These are phyloP conservation scores for Phaeolepiota aurea DNA, from an alignment of 768 basidiomycete species.

Conservation along the genomic window DNA sequence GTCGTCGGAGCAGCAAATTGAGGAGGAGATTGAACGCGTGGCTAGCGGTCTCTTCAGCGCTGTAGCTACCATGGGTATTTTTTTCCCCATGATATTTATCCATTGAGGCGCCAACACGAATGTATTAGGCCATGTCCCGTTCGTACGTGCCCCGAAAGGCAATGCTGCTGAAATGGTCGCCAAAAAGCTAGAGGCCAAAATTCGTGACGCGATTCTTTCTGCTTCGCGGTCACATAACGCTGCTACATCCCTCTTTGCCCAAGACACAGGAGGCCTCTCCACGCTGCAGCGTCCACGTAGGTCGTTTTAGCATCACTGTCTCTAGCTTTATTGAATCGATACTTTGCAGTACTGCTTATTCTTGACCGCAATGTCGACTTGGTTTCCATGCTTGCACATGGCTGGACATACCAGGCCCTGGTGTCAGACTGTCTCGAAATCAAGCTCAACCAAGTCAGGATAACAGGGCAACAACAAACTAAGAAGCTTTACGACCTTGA, in stretches of 20 bases:
- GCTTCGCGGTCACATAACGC: constrained; percentile 52
- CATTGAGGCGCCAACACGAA: constrained; percentile 3
- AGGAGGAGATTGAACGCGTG: constrained; percentile 87
- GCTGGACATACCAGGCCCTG: constrained; percentile 98
- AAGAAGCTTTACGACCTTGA: constrained; percentile 91
- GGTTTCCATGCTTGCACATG: constrained; percentile 88
- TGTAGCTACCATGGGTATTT: constrained; percentile 75
- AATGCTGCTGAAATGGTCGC: constrained; percentile 99
- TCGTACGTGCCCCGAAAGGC: constrained; percentile 89
- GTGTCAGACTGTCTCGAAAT: constrained; percentile 97
- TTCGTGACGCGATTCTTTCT: constrained; percentile 76
- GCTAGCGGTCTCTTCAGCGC: constrained; percentile 89
- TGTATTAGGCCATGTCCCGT: constrained; percentile 74
- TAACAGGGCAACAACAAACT: constrained; percentile 57
- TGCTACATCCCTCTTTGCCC: constrained; percentile 60
- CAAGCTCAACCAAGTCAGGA: constrained; percentile 90
- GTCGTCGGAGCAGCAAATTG: constrained; percentile 85
- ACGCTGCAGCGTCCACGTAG: constrained; percentile 82
- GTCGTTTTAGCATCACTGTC: constrained; percentile 14
- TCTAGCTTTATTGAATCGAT: constrained; percentile 7
- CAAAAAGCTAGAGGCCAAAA: constrained; percentile 86
- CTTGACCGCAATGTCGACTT: constrained; percentile 94
- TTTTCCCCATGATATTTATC: neutral
- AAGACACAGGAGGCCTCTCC: constrained; percentile 76
- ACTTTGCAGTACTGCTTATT: constrained; percentile 71